phyloP scores from a whole-genome alignment of 306 rosid species.

The Lathyrus sativus region DNA sequence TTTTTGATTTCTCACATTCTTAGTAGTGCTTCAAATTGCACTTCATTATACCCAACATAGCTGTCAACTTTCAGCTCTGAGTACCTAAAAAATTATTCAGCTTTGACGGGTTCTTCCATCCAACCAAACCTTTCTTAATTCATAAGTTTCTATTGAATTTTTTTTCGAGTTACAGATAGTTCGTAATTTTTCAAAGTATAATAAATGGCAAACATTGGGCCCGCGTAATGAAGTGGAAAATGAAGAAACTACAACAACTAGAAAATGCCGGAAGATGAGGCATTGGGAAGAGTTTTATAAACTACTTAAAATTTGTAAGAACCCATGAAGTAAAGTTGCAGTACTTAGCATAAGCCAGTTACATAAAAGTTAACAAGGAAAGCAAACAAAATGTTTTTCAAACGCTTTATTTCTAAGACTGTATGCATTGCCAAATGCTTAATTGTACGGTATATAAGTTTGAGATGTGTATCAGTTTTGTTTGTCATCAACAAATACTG shows the following conservation, averaged over 20 bases:
- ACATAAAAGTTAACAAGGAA: slow-evolving; percentile 9
- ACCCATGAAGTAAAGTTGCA: background rate
- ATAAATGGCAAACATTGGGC: background rate
- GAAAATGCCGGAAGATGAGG: background rate
- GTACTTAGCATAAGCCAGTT: slow-evolving; percentile 12
- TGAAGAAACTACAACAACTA: background rate
- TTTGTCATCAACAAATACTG: slow-evolving; percentile 22
- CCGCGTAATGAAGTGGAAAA: slow-evolving; percentile 24
- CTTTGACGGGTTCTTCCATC: slow-evolving; percentile 1
- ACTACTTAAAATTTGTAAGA: slow-evolving; percentile 12
- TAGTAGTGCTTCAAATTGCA: background rate
- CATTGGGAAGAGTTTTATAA: background rate
- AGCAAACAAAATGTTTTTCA: background rate
- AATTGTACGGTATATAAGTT: slow-evolving; percentile 19
- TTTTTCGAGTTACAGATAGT: background rate
- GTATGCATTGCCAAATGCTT: slow-evolving; percentile 8
- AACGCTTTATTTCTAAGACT: background rate
- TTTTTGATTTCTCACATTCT: background rate
- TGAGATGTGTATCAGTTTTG: slow-evolving; percentile 8
- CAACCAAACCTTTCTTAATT: slow-evolving; percentile 16
- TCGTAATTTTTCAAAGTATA: background rate
- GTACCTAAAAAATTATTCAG: background rate
- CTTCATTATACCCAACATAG: background rate
- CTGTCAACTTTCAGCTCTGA: slow-evolving; percentile 7
- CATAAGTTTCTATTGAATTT: background rate